Percentiles rank a stretch among this genome's conserved stretches.
Conservation (phyloP, 2,329 filamentous ascomycete genomes). For the Fusarium subglutinans region DNA sequence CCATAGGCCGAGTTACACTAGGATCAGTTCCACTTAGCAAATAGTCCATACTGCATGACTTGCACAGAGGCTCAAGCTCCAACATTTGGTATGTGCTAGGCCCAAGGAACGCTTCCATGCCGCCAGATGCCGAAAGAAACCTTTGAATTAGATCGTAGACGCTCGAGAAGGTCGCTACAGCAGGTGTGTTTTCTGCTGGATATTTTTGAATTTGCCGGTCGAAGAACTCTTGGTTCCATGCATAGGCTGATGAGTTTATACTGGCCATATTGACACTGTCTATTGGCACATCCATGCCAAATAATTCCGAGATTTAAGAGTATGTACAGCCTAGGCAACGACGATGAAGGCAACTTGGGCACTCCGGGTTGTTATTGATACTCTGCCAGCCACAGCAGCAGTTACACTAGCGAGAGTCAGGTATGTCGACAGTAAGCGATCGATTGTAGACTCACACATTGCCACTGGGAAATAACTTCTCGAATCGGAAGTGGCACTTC, state of each 20-base stretch:
- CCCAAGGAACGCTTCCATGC: background rate
- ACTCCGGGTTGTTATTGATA: too few species aligned
- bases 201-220: background rate
- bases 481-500: background rate
- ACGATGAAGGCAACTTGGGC: too few species aligned
- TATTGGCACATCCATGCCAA: too few species aligned
- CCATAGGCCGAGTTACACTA: background rate
- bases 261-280: rapidly evolving
- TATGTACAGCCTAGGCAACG: too few species aligned
- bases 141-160: background rate
- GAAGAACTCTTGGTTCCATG: background rate
- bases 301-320: too few species aligned
- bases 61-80: background rate
- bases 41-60: background rate
- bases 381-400: background rate
- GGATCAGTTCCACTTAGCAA: background rate
- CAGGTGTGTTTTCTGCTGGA: background rate
- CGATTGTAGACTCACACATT: too few species aligned
- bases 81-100: background rate
- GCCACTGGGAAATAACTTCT: rapidly evolving
- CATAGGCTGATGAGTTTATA: background rate
- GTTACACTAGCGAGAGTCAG: background rate
- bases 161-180: rapidly evolving
- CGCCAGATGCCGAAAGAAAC: background rate
- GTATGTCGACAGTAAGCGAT: rapidly evolving